These are phyloP conservation scores for Zychaea mexicana DNA, from an alignment of 371 early-diverging fungal species.

Conservation along the genomic window DNA sequence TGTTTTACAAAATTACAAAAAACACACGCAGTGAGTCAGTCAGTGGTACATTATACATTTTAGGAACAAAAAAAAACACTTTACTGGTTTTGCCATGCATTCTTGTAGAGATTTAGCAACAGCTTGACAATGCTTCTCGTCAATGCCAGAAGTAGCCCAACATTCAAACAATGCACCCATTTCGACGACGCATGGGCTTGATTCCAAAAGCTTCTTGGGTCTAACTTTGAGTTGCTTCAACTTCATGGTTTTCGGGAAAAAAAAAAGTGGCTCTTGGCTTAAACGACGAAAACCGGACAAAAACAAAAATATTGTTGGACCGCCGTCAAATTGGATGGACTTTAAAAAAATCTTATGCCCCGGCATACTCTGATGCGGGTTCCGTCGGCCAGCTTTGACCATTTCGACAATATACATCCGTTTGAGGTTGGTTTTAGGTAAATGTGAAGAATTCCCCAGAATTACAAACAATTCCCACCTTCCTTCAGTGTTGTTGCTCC, in stretches of 20 bases:
- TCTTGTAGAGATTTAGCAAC: constrained; percentile 58
- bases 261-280: not conserved
- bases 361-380: too few species aligned
- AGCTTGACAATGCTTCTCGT: constrained; percentile 59
- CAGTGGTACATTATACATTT: not conserved
- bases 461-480: not conserved
- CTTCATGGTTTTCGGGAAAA: constrained; percentile 45
- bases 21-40: not conserved
- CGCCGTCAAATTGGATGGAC: too few species aligned
- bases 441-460: too few species aligned
- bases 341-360: too few species aligned
- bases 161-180: constrained; percentile 71
- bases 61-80: constrained; percentile 14
- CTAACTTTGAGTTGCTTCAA: constrained; percentile 68
- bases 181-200: constrained; percentile 65
- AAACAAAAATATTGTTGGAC: too few species aligned
- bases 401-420: too few species aligned
- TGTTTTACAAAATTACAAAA: constrained; percentile 20
- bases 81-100: constrained; percentile 68
- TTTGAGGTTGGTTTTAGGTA: too few species aligned
- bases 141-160: constrained; percentile 64
- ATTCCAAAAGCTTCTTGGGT: constrained; percentile 65
- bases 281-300: not conserved
- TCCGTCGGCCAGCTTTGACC: too few species aligned
- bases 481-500: not conserved